Conservation (phyloP, 306 rosid genomes). For the Vigna unguiculata region DNA sequence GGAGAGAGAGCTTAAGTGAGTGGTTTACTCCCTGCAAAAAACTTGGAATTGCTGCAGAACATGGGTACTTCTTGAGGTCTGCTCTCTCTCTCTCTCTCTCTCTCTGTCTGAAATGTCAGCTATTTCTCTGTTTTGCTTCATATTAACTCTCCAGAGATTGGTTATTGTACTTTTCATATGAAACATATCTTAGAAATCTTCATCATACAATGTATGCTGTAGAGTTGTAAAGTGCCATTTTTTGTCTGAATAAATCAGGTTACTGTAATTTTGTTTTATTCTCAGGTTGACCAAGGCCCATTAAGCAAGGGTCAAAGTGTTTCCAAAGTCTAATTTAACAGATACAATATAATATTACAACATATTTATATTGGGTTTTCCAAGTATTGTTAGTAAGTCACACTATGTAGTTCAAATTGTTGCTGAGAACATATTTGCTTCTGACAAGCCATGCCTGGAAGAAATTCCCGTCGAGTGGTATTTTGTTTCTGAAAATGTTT, state of each 20-base stretch:
- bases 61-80: conserved; percentile 81
- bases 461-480: conserved; percentile 12
- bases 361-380: conserved; percentile 15
- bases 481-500: conserved; percentile 34
- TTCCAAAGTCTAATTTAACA: conserved; percentile 24
- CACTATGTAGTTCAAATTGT: conserved; percentile 15
- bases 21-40: conserved; percentile 76
- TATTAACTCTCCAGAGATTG: conserved; percentile 20
- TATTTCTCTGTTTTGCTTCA: conserved; percentile 10
- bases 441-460: conserved; percentile 11
- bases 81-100: conserved; percentile 37
- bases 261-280: conserved; percentile 14
- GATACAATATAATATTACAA: conserved; percentile 16
- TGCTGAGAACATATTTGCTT: conserved; percentile 15
- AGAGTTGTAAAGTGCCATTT: conserved; percentile 13
- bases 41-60: conserved; percentile 87
- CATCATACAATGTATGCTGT: neutral
- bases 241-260: conserved; percentile 4
- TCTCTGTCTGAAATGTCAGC: conserved; percentile 4
- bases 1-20: conserved; percentile 65
- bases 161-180: conserved; percentile 3
- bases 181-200: conserved; percentile 28
- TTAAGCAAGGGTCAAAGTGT: neutral
- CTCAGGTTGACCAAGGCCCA: conserved; percentile 12
- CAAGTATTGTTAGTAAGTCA: conserved; percentile 15